These are phyloP conservation scores for Solanum aculeatissimum DNA, from an alignment of 305 asterid genomes.

Conservation along the genomic window DNA sequence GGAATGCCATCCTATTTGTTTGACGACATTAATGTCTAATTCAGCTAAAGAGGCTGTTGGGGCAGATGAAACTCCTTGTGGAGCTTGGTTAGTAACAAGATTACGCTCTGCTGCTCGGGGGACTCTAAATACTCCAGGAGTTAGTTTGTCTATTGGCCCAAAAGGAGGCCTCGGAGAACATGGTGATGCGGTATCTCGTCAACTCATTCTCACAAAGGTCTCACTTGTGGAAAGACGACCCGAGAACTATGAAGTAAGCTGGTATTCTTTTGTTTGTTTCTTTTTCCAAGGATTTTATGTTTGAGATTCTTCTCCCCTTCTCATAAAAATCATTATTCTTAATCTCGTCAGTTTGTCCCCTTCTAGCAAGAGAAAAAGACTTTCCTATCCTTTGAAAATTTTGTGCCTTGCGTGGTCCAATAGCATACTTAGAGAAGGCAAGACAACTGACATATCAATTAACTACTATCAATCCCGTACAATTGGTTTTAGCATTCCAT, in stretches of 20 bases:
- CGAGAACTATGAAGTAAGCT: slow-evolving; percentile 92
- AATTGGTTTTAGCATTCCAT: background rate
- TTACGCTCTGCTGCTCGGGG: slow-evolving; percentile 97
- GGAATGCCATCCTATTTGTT: slow-evolving; percentile 1
- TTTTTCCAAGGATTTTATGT: background rate
- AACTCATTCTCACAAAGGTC: slow-evolving; percentile 84
- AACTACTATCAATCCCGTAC: background rate
- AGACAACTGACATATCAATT: background rate
- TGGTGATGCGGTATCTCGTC: slow-evolving; percentile 96
- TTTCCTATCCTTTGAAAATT: background rate
- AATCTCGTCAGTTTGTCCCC: background rate
- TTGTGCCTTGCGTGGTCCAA: background rate
- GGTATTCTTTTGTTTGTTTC: background rate
- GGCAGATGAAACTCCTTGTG: slow-evolving; percentile 94
- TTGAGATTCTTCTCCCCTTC: background rate
- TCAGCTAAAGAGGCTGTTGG: slow-evolving; percentile 96
- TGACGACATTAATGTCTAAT: slow-evolving; percentile 12
- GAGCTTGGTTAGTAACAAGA: slow-evolving; percentile 94
- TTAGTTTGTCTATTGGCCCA: slow-evolving; percentile 81
- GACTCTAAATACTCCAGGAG: slow-evolving; percentile 60
- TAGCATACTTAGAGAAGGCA: background rate
- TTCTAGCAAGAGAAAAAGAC: background rate
- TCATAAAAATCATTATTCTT: background rate
- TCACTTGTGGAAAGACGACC: slow-evolving; percentile 98
- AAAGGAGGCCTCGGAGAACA: slow-evolving; percentile 95